Evolutionary conservation across 2,329 filamentous ascomycete genomes (phyloP).

Genomic region (Byssothecium circinans): DNA sequence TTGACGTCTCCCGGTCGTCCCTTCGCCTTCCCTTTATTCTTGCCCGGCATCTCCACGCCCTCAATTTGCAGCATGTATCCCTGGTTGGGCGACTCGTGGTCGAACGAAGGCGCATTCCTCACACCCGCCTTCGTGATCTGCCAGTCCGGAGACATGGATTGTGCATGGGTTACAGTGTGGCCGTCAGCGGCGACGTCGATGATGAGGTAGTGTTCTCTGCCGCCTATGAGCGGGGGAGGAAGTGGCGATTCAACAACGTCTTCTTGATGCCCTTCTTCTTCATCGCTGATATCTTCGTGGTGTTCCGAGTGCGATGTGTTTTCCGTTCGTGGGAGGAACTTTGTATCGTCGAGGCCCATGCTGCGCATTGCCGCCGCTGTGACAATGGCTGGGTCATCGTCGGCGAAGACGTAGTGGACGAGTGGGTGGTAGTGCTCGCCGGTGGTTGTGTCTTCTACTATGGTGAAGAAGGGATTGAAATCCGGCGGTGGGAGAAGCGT

Average conservation of each 20-base stretch:
- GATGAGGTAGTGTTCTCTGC: constrained; percentile 59
- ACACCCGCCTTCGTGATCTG: constrained; percentile 61
- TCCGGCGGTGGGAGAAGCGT: constrained; percentile 46
- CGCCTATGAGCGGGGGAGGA: constrained; percentile 50
- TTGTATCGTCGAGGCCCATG: constrained; percentile 52
- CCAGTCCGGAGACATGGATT: constrained; percentile 76
- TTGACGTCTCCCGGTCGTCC: constrained; percentile 30
- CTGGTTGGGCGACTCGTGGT: constrained; percentile 47
- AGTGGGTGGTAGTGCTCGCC: constrained; percentile 78
- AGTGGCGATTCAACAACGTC: constrained; percentile 44
- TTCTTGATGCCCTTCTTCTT: constrained; percentile 26
- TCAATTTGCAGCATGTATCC: constrained; percentile 65
- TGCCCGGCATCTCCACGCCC: constrained; percentile 48
- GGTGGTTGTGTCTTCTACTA: constrained; percentile 75
- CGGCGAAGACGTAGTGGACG: constrained; percentile 89
- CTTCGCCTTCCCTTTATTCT: constrained; percentile 36
- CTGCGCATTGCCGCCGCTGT: constrained; percentile 64
- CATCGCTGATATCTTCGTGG: constrained; percentile 14
- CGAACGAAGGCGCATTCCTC: constrained; percentile 64
- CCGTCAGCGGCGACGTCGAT: constrained; percentile 55
- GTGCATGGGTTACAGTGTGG: constrained; percentile 64
- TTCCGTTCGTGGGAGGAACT: constrained; percentile 35
- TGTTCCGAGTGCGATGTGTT: not conserved
- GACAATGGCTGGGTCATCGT: constrained; percentile 81
- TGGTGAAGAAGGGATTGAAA: constrained; percentile 83